A percentile compares a stretch with the other conserved stretches of the same genome.
Conservation (phyloP, 148 eudicot species). For the Vaccinium darrowii region DNA sequence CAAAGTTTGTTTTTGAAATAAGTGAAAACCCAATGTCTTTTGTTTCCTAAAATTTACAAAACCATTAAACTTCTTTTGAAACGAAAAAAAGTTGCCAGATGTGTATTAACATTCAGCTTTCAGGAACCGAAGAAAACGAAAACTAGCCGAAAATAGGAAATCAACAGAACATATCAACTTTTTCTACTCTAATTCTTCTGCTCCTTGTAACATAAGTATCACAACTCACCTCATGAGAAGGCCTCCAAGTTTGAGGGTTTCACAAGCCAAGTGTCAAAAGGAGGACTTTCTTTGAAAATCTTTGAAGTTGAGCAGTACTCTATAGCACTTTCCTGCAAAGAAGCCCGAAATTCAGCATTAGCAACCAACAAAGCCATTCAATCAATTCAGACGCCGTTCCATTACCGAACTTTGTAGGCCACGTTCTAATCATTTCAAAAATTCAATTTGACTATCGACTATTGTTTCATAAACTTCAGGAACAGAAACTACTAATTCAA, state of each 20-base stretch:
- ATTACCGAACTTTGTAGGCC: neutral
- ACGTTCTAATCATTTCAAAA: neutral
- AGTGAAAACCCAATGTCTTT: neutral
- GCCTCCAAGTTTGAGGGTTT: slow-evolving; percentile 69
- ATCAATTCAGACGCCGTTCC: neutral
- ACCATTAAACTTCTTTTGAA: neutral
- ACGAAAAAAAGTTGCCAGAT: neutral
- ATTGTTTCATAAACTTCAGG: neutral
- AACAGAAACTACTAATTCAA: neutral
- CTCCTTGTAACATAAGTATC: neutral
- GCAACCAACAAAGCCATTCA: neutral
- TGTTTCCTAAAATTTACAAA: neutral
- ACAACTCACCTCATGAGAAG: slow-evolving; percentile 33
- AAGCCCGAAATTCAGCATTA: neutral
- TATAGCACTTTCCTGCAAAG: slow-evolving; percentile 54
- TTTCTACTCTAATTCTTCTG: neutral
- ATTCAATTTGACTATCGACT: neutral
- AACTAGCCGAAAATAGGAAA: neutral
- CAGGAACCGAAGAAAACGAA: neutral
- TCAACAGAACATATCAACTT: neutral
- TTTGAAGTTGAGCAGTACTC: slow-evolving; percentile 57
- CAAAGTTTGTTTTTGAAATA: neutral
- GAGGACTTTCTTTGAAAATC: slow-evolving; percentile 60
- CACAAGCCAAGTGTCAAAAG: slow-evolving; percentile 64
- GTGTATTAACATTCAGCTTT: neutral